These are phyloP conservation scores for Dunaliella primolecta DNA, from an alignment of 139 green algal species.

Conservation along the genomic window DNA sequence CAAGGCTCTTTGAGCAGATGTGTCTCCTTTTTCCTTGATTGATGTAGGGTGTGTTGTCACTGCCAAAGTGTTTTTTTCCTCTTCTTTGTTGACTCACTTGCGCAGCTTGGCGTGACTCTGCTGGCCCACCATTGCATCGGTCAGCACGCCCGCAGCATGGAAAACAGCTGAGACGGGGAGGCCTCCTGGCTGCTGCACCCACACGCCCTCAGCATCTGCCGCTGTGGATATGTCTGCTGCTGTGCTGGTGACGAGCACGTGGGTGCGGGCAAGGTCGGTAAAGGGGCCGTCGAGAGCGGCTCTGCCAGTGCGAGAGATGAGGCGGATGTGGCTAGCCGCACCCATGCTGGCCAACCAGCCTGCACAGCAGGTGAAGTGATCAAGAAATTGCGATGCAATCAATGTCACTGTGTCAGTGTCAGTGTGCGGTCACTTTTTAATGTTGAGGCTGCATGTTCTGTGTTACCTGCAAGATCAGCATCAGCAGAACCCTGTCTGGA, in stretches of 20 bases:
- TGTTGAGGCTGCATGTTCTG: no score
- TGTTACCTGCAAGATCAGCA: no score
- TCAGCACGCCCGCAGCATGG: conserved; percentile 49
- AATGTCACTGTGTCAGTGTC: no score
- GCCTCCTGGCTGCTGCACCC: conserved; percentile 16
- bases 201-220: conserved; percentile 3
- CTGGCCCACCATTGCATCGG: conserved; percentile 34
- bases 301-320: conserved; percentile 23
- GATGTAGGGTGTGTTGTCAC: no score
- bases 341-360: conserved; percentile 13
- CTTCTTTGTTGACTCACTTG: no score
- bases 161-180: conserved; percentile 25
- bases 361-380: no score
- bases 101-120: conserved; percentile 33
- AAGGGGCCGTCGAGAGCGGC: neutral
- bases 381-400: no score
- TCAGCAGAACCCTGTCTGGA: no score
- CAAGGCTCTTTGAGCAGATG: no score
- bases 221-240: neutral
- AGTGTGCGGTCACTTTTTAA: no score
- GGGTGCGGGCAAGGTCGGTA: neutral
- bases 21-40: no score
- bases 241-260: neutral
- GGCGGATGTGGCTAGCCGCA: conserved; percentile 1
- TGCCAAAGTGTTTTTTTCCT: no score